phyloP scores from a whole-genome alignment of 371 early-diverging fungal species.

The Gilbertella persicaria region DNA sequence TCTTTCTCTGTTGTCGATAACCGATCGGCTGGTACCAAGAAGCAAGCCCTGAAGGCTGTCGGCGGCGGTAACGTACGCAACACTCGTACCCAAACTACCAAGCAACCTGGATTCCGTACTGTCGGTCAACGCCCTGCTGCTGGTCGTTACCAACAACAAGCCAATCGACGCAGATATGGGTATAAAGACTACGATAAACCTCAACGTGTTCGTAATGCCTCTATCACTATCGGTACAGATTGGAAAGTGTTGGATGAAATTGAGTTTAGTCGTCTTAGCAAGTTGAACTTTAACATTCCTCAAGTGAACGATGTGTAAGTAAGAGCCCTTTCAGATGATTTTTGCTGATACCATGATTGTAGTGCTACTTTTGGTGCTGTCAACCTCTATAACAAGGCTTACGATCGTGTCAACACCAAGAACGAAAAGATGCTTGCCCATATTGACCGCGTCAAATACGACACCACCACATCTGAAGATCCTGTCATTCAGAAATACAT shows the following conservation, averaged over 20 bases:
- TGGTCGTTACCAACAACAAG: constrained; percentile 49
- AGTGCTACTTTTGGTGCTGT: constrained; percentile 66
- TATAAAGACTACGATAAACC: constrained; percentile 61
- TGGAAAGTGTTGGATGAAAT: constrained; percentile 96
- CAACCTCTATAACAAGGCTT: constrained; percentile 80
- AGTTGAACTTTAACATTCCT: constrained; percentile 78
- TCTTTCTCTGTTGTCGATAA: constrained; percentile 96
- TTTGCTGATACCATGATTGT: constrained; percentile 12
- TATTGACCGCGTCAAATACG: constrained; percentile 70
- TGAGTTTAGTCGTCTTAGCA: constrained; percentile 86
- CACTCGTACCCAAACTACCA: constrained; percentile 36
- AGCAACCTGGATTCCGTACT: constrained; percentile 33
- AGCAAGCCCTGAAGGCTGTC: constrained; percentile 64
- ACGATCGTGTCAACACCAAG: constrained; percentile 85
- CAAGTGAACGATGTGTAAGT: constrained; percentile 79
- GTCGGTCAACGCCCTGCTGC: constrained; percentile 51
- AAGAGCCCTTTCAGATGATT: too few species aligned
- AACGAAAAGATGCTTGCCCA: constrained; percentile 75
- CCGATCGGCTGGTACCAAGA: constrained; percentile 71
- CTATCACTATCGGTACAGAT: constrained; percentile 83
- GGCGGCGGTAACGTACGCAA: constrained; percentile 33
- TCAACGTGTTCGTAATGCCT: constrained; percentile 83
- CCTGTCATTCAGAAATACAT: constrained; percentile 74
- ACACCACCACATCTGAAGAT: constrained; percentile 83
- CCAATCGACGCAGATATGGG: constrained; percentile 45